Percentiles rank a stretch among this genome's conserved stretches.
These are phyloP conservation scores for Solanum ossicruentum DNA, from an alignment of 257 asterid species.

Conservation along the genomic window DNA sequence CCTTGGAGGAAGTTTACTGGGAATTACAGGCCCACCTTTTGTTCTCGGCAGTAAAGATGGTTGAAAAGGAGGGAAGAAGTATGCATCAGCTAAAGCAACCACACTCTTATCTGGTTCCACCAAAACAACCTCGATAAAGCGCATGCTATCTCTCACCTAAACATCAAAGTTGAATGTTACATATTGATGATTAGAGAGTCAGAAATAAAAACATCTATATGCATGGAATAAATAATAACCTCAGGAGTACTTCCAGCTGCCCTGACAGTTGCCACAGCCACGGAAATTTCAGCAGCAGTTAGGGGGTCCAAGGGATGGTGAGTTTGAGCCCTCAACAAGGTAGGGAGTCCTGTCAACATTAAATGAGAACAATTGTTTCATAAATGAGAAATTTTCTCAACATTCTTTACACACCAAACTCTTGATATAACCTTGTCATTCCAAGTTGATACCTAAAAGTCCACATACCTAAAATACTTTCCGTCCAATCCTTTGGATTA, in stretches of 20 bases:
- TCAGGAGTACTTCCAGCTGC: constrained; percentile 20
- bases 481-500: background rate
- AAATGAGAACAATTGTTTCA: background rate
- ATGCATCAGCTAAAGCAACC: constrained; percentile 21
- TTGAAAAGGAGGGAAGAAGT: constrained; percentile 20
- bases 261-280: constrained; percentile 20
- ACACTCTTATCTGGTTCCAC: constrained; percentile 19
- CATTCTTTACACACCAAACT: background rate
- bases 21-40: constrained; percentile 17
- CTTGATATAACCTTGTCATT: background rate
- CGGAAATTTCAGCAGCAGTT: constrained; percentile 17
- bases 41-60: constrained; percentile 20
- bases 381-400: background rate
- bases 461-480: background rate
- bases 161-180: background rate
- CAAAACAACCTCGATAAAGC: constrained; percentile 17
- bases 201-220: background rate
- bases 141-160: constrained; percentile 26
- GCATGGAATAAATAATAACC: background rate
- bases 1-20: constrained; percentile 20
- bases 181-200: background rate
- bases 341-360: constrained; percentile 1
- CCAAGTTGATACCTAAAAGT: background rate
- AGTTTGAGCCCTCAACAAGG: constrained; percentile 15
- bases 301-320: constrained; percentile 17